These are phyloP conservation scores for Aspergillus panamensis DNA, from an alignment of 495 filamentous ascomycete genomes.

Conservation along the genomic window DNA sequence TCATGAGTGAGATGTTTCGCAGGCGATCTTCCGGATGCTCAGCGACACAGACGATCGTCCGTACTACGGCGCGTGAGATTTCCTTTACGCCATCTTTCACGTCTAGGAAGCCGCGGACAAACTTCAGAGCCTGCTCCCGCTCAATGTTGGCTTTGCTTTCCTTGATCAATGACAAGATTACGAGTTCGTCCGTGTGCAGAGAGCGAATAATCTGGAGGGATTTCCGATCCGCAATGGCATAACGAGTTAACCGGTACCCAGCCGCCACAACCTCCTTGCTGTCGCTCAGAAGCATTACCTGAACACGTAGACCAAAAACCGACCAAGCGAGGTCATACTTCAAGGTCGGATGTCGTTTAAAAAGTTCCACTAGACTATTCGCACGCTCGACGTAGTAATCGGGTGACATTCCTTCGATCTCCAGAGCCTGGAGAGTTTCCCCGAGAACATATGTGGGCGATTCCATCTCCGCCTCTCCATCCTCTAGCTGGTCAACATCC, in stretches of 20 bases:
- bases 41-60: constrained; percentile 84
- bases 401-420: constrained; percentile 78
- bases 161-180: constrained; percentile 87
- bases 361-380: constrained; percentile 86
- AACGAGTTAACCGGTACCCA: constrained; percentile 87
- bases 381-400: constrained; percentile 93
- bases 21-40: constrained; percentile 86
- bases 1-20: constrained; percentile 85
- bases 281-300: constrained; percentile 91
- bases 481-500: constrained; percentile 42
- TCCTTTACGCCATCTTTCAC: constrained; percentile 90
- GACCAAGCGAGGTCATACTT: constrained; percentile 97
- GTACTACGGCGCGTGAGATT: constrained; percentile 78
- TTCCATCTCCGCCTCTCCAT: constrained; percentile 66
- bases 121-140: constrained; percentile 94
- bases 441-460: constrained; percentile 87
- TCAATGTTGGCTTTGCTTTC: constrained; percentile 95
- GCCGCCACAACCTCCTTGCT: constrained; percentile 94
- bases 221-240: constrained; percentile 86
- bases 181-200: constrained; percentile 86
- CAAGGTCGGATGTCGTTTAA: constrained; percentile 85
- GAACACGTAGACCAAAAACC: constrained; percentile 86
- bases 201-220: constrained; percentile 84
- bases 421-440: constrained; percentile 82
- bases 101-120: constrained; percentile 91